Base-by-base conservation (phyloP, 805 yeast species). In the Candida stauntonica region DNA sequence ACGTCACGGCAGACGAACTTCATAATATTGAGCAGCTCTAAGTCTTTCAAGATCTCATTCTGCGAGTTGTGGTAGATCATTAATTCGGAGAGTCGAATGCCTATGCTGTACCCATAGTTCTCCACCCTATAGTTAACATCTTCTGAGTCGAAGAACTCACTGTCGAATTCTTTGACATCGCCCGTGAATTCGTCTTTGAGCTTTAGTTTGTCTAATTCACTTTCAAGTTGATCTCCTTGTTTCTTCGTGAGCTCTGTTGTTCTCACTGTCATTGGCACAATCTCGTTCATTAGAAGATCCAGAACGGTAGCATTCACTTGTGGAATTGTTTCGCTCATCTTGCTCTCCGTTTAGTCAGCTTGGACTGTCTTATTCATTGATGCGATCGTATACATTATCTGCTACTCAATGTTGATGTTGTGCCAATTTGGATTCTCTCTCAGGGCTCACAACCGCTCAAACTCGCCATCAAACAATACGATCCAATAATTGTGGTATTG, bases 1-100 rank as follows among this genome's bases (percentile, higher is more conserved):
- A 89, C 82, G 50, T 89, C 97, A 32, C 95, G 73, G 58, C 98
- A 89, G 5, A 93, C 75, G 58, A 86, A 88, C 62, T 91, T 91
- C 86, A 93, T 86, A 28, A 91, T 73, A 47, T 86, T 89, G 27
- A 91, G 62, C 11, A 84, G 70, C 44, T 85, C 89, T 68, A 55
- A 80, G 60, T 58, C 75, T 47, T 61, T 61, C 36, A 60, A 58
- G 23, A 67, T 67, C 47, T 76, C 58, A 39, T 72, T 63, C 13
- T 73, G 64, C 31, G 75, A 74, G 31, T 75, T 70, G 32, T 72
- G 63, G 44, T 73, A 66, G 5, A 64, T 61, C 21, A 66, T 47
- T 12, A 75, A 46, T 46, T 77, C 79, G 2, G 75, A 68, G 13
- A 78, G 49, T 26, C 79, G 77, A 12, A 69, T 61, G 1, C 95